Percentiles rank a stretch among this genome's conserved stretches.
phyloP scores from a whole-genome alignment of 1,284 basidiomycete species.

The Heliocybe sulcata region DNA sequence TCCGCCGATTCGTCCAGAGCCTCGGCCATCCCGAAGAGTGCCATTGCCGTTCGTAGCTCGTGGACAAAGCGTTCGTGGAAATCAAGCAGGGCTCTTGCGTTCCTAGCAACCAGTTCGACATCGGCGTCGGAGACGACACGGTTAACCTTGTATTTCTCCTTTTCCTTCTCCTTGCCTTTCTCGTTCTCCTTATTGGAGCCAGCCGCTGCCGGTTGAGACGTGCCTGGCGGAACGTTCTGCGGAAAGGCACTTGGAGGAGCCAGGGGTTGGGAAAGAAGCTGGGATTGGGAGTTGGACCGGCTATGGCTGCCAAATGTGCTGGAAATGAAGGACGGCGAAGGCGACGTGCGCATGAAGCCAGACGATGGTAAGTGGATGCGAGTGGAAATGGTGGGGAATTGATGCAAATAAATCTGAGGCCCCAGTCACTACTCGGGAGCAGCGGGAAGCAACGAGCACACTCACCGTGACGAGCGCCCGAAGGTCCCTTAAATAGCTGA shows the following conservation, averaged over 20 bases:
- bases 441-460: slow-evolving; percentile 6
- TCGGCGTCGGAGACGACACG: slow-evolving; percentile 2
- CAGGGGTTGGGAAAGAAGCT: slow-evolving; percentile 8
- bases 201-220: slow-evolving; percentile 9
- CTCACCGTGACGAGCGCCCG: slow-evolving; percentile 67
- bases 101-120: slow-evolving; percentile 3
- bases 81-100: slow-evolving; percentile 5
- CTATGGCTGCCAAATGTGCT: slow-evolving; percentile 12
- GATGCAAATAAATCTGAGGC: slow-evolving; percentile 25
- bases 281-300: slow-evolving; percentile 13
- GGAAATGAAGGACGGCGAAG: slow-evolving; percentile 18
- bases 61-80: slow-evolving; percentile 62
- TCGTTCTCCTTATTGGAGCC: slow-evolving; percentile 8
- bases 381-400: slow-evolving; percentile 18
- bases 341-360: slow-evolving; percentile 11
- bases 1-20: slow-evolving; percentile 8
- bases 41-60: slow-evolving; percentile 48
- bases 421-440: background rate
- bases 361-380: slow-evolving; percentile 9
- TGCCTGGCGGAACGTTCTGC: slow-evolving; percentile 9
- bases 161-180: slow-evolving; percentile 9
- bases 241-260: slow-evolving; percentile 10
- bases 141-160: slow-evolving; percentile 1
- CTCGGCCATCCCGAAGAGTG: slow-evolving; percentile 33
- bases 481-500: slow-evolving; percentile 74